phyloP scores from a whole-genome alignment of 495 filamentous ascomycete species.

The Neurospora tetraspora region DNA sequence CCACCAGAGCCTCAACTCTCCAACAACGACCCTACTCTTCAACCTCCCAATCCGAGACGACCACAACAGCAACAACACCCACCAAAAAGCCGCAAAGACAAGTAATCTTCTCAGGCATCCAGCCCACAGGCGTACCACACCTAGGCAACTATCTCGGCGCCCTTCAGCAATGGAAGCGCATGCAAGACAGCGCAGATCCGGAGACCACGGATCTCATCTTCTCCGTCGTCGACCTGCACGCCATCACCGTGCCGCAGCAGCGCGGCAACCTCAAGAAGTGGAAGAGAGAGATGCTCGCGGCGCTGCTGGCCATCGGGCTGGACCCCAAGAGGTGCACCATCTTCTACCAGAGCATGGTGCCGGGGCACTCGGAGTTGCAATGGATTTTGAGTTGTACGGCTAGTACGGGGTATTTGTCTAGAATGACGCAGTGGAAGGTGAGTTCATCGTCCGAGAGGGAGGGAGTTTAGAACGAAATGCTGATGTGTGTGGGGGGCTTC shows the following conservation, averaged over 20 bases:
- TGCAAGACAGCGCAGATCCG: conserved; percentile 53
- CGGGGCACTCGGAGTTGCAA: conserved; percentile 77
- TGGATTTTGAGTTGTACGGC: conserved; percentile 92
- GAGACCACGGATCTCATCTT: conserved; percentile 54
- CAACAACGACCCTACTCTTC: background rate
- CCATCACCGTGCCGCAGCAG: conserved; percentile 69
- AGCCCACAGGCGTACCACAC: conserved; percentile 93
- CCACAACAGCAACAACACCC: background rate
- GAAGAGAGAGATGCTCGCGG: conserved; percentile 66
- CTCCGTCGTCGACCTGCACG: conserved; percentile 86
- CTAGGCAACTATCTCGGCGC: conserved; percentile 94
- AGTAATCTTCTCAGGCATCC: conserved; percentile 88
- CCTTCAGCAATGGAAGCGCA: conserved; percentile 69
- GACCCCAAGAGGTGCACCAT: conserved; percentile 65
- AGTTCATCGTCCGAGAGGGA: conserved; percentile 6
- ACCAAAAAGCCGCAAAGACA: background rate
- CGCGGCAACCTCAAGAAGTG: conserved; percentile 44
- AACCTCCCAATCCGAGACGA: background rate
- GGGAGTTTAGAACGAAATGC: no score
- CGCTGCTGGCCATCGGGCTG: conserved; percentile 74
- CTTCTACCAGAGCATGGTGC: conserved; percentile 74
- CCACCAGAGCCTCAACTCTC: background rate
- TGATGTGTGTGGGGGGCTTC: no score
- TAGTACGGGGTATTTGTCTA: conserved; percentile 74
- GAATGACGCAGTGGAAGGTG: conserved; percentile 99